Percentiles rank a stretch among this genome's conserved stretches.
Conservation (phyloP, 2,329 filamentous ascomycete genomes). For the Dothistroma septosporum region DNA sequence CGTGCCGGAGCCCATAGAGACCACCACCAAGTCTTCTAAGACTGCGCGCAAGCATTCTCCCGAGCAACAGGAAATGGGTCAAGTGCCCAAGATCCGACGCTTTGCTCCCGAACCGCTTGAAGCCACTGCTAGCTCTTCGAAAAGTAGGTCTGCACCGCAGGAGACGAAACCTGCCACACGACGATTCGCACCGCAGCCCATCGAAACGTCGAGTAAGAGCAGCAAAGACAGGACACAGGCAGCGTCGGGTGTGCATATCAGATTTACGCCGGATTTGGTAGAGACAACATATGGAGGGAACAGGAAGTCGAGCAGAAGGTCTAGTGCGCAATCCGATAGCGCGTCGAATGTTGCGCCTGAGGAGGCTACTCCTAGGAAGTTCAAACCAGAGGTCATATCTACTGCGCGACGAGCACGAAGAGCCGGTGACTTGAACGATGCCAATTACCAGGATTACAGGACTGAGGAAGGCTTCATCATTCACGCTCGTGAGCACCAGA, state of each 20-base stretch:
- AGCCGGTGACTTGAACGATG: conserved; percentile 59
- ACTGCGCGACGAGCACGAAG: conserved; percentile 69
- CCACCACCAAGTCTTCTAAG: conserved; percentile 21
- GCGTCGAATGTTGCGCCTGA: conserved; percentile 13
- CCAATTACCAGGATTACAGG: conserved; percentile 62
- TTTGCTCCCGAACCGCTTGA: conserved; percentile 33
- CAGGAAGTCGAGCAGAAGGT: conserved; percentile 22
- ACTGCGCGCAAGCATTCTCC: conserved; percentile 13
- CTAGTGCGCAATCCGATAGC: conserved; percentile 18
- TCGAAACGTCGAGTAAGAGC: conserved; percentile 37
- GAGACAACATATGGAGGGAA: conserved; percentile 32
- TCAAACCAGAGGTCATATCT: conserved; percentile 77
- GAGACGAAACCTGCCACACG: conserved; percentile 18
- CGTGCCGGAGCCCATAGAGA: conserved; percentile 30
- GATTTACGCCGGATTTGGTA: conserved; percentile 34
- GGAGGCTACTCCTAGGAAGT: conserved; percentile 44
- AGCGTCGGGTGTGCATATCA: conserved; percentile 17
- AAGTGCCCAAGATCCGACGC: conserved; percentile 14
- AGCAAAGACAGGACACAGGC: conserved; percentile 22
- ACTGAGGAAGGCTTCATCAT: conserved; percentile 51
- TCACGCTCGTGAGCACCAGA: conserved; percentile 31
- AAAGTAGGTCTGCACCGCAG: not conserved
- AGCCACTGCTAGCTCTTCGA: conserved; percentile 19
- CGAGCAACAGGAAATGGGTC: conserved; percentile 13
- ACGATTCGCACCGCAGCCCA: conserved; percentile 35